Percentiles rank a stretch among this genome's conserved stretches.
Evolutionary conservation across 345 rosid genomes (phyloP).

Genomic region (Luvunga scandens): DNA sequence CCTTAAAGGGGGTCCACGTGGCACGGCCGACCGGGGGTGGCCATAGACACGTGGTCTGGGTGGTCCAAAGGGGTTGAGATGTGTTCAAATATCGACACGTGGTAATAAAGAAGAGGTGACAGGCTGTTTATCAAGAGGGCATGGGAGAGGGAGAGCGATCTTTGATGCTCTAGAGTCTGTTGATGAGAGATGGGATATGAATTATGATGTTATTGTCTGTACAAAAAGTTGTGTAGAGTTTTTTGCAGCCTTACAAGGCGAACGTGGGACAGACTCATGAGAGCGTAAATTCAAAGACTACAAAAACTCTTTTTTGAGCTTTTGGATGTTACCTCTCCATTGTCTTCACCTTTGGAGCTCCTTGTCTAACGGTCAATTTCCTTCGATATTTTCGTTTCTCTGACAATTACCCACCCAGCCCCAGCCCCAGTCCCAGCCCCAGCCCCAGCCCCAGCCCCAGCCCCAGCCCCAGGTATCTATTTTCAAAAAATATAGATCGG

Average conservation of each 20-base stretch:
- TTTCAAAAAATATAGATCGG: too few species aligned
- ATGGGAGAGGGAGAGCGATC: not conserved
- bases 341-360: not conserved
- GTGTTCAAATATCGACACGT: conserved; percentile 11
- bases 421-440: too few species aligned
- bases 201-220: not conserved
- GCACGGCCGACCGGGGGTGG: conserved; percentile 48
- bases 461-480: too few species aligned
- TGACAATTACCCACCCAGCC: too few species aligned
- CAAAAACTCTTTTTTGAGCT: not conserved
- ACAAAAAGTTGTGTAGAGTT: not conserved
- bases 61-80: conserved; percentile 38
- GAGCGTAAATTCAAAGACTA: not conserved
- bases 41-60: conserved; percentile 43
- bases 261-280: not conserved
- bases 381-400: too few species aligned
- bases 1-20: conserved; percentile 42
- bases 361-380: too few species aligned
- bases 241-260: not conserved
- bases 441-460: too few species aligned
- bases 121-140: conserved; percentile 32
- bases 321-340: not conserved
- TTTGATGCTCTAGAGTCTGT: not conserved
- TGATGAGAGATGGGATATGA: not conserved
- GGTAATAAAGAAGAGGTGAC: conserved; percentile 23